Evolutionary conservation across 2,329 filamentous ascomycete species (phyloP).

Genomic region (Aspergillus sp.): DNA sequence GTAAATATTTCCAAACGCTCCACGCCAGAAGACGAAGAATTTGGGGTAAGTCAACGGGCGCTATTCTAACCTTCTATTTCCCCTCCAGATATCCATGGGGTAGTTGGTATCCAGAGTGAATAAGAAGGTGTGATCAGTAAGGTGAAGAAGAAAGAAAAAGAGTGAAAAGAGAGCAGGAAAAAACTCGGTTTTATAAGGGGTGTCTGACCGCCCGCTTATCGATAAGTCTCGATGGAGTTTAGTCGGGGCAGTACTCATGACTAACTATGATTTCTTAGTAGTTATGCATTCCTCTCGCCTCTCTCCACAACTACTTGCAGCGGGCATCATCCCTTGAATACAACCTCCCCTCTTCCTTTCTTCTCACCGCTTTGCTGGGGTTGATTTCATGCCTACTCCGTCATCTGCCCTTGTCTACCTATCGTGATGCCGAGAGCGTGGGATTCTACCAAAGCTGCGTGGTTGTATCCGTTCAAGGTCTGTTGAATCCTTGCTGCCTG

Average conservation of each 20-base stretch:
- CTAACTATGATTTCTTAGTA: slow-evolving; percentile 2
- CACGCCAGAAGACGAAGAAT: slow-evolving; percentile 38
- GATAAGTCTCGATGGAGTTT: slow-evolving; percentile 25
- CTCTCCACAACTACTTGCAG: not conserved
- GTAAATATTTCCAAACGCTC: slow-evolving; percentile 49
- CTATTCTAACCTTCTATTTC: slow-evolving; percentile 48
- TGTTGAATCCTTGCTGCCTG: slow-evolving; percentile 16
- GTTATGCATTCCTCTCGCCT: not conserved
- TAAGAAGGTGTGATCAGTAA: slow-evolving; percentile 44
- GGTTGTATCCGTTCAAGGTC: slow-evolving; percentile 51
- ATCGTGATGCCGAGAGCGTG: slow-evolving; percentile 17
- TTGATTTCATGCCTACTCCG: not conserved
- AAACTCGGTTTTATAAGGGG: slow-evolving; percentile 25
- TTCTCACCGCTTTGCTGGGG: not conserved
- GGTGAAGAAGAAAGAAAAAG: slow-evolving; percentile 34
- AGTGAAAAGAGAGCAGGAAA: slow-evolving; percentile 18
- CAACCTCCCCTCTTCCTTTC: not conserved
- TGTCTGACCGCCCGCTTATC: slow-evolving; percentile 30
- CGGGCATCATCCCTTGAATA: not conserved
- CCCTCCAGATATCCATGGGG: slow-evolving; percentile 44
- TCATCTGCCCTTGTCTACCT: not conserved
- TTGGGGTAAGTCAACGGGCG: slow-evolving; percentile 46
- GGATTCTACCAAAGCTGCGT: slow-evolving; percentile 37
- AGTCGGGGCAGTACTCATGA: not conserved
- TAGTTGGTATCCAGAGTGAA: slow-evolving; percentile 46